phyloP scores from a whole-genome alignment of 768 basidiomycete genomes.

The Tubosaeta brunneosetosa region DNA sequence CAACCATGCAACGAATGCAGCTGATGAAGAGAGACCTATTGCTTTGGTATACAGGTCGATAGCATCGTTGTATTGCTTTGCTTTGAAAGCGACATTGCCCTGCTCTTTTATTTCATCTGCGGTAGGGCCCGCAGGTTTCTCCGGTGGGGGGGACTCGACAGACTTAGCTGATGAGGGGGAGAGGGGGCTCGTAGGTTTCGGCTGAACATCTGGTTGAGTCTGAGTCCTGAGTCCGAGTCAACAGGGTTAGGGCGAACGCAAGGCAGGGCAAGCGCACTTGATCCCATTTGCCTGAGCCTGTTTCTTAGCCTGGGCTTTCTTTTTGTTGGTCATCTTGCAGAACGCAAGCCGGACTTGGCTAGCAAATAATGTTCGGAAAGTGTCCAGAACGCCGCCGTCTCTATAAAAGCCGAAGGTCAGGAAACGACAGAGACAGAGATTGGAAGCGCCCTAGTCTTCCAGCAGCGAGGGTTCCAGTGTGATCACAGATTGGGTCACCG shows the following conservation, averaged over 20 bases:
- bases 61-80: constrained; percentile 59
- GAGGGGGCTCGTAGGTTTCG: constrained; percentile 14
- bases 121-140: constrained; percentile 32
- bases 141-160: constrained; percentile 5
- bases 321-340: constrained; percentile 30
- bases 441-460: background rate
- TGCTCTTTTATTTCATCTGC: constrained; percentile 64
- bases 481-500: constrained; percentile 2
- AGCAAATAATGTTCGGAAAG: constrained; percentile 3
- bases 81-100: constrained; percentile 74
- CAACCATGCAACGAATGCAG: constrained; percentile 5
- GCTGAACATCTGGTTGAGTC: background rate
- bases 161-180: constrained; percentile 15
- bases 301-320: constrained; percentile 28
- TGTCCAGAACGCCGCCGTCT: constrained; percentile 5
- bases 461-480: background rate
- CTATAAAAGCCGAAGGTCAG: background rate
- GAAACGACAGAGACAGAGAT: background rate
- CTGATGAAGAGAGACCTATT: constrained; percentile 44
- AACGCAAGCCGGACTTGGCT: background rate
- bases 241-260: background rate
- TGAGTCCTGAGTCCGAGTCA: constrained; percentile 18
- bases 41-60: constrained; percentile 72
- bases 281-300: constrained; percentile 22
- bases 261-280: constrained; percentile 15